Base-by-base conservation (phyloP, 192 early-diverging fungal genomes). In the Tieghemiomyces parasiticus region DNA sequence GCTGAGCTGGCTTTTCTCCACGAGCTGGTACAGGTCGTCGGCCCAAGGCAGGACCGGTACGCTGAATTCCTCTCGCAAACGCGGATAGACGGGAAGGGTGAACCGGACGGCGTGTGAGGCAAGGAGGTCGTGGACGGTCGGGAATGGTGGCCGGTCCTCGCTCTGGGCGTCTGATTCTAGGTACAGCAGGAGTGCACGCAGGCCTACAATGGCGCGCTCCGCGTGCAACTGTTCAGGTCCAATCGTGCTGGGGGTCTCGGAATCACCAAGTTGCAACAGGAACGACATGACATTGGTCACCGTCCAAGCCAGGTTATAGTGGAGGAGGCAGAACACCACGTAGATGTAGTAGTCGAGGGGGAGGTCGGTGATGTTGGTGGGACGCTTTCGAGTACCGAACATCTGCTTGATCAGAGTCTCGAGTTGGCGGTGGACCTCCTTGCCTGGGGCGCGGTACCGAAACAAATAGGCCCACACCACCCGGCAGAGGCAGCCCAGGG, bases 401-500 rank as follows among this genome's bases (percentile, higher is more conserved):
- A 93, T 51, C 30, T 73, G 67, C 59, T 76, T 81, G 28, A 82
- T 65, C 28, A 89, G 74, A 0, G 48, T 63, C 45, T 81, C 80
- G 19, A 88, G 63, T 16, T 70, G 74, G 45, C 76, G 68, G 61
- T 76, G 71, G 1, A 73, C 74, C 2, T 66, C 67, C 10, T 65
- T 68, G 0, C 62, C 77, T 29, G 81, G 69, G 61, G 94, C 93
- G 1, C 76, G 79, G 61, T 87, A 93, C 48, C 94, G 85, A 66
- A 92, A 97, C 24, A 97, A 66, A 64, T 92, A 95, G 16, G 90
- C 88, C 96, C 96, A 99, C 24, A 92, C 64, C 46, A 97, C 71
- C 4, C 91, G 84, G 32, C 80, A 70, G 2, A 94, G 70, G 49
- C 84, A 92, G 9, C 81, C 80, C 58, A 99, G 65, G 0, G 90